Percentiles rank a stretch among this genome's conserved stretches.
These are phyloP conservation scores for Boletus sp. DNA, from an alignment of 768 basidiomycete species.

Conservation along the genomic window DNA sequence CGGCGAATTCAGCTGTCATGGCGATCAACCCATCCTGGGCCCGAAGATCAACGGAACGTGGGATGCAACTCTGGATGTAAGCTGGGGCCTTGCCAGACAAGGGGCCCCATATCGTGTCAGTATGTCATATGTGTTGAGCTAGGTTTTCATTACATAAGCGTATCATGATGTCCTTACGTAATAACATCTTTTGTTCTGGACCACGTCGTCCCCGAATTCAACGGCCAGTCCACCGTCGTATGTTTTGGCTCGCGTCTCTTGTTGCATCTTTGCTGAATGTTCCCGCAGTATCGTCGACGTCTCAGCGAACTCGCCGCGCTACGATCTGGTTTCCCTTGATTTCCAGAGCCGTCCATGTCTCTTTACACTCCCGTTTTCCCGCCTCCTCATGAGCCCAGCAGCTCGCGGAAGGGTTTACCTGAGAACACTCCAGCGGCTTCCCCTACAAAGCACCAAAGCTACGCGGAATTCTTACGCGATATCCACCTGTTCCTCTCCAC, in stretches of 20 bases:
- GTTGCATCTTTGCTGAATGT: not conserved
- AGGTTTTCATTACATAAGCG: conserved; percentile 9
- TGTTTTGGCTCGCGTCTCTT: not conserved
- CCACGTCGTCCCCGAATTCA: not conserved
- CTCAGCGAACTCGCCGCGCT: not conserved
- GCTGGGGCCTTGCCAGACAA: conserved; percentile 1
- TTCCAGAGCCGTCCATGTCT: conserved; percentile 19
- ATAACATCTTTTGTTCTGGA: not conserved
- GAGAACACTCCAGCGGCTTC: not conserved
- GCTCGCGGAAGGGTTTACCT: conserved; percentile 5
- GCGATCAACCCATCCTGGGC: conserved; percentile 14
- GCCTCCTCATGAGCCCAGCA: conserved; percentile 10
- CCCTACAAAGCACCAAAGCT: conserved; percentile 13
- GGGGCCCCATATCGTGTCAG: not conserved
- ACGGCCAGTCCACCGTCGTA: conserved; percentile 2
- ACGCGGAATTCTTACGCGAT: conserved; percentile 29
- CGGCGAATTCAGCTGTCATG: conserved; percentile 18
- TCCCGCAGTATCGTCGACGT: not conserved
- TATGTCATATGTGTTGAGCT: not conserved
- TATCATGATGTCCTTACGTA: conserved; percentile 7
- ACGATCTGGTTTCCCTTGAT: not conserved
- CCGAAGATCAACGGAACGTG: conserved; percentile 13
- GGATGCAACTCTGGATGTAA: not conserved
- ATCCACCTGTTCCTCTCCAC: conserved; percentile 32
- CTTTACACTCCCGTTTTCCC: conserved; percentile 36